Evolutionary conservation across 2,329 filamentous ascomycete species (phyloP), one percentile per base, ranked within the genome.

Genomic region (Exserohilum rostratum): DNA sequence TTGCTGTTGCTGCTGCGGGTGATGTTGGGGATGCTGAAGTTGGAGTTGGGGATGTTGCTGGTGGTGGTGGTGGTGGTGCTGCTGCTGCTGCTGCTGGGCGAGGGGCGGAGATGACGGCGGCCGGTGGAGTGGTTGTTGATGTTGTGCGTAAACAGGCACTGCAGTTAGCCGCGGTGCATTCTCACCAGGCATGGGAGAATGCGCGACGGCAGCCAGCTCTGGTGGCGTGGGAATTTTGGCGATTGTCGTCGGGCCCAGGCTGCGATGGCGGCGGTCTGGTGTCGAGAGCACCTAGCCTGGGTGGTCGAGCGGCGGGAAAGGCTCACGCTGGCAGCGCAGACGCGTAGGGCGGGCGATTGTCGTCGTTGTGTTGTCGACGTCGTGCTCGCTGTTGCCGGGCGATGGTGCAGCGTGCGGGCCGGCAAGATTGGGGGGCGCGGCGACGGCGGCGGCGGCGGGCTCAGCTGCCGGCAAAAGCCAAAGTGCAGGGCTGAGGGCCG

Each of bases 191-290:
- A 55, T 60, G 17, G 58, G 58, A 57, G 66, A 58, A 39, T 54
- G 61, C 54, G 69, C 66, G 60, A 65, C 66, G 35, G 65, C 63
- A 62, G 67, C 56, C 38, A 51, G 50, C 31, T 60, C 57, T 42
- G 61, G 55, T 48, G 61, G 61, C 53, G 62, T 57, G 44, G 55
- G 59, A 68, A 72, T 71, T 57, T 68, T 74, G 69, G 66, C 68
- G 68, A 62, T 59, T 12, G 43, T 42, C 25, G 30, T 35, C 12
- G 11, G 13, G 37, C 29, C 37, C 15, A 29, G 39, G 20, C 12
- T 34, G 31, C 10, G 5, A 37, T 25, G 29, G 4, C 17, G 15
- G 17, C 17, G n/a, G 22, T 17, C 17, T 18, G 25, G 27, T 15
- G 11, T 22, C 17, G 3, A 9, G 37, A 5, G 37, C 13, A 15